Evolutionary conservation across 2,329 filamentous ascomycete species (phyloP).

Genomic region (Stenocarpella maydis): DNA sequence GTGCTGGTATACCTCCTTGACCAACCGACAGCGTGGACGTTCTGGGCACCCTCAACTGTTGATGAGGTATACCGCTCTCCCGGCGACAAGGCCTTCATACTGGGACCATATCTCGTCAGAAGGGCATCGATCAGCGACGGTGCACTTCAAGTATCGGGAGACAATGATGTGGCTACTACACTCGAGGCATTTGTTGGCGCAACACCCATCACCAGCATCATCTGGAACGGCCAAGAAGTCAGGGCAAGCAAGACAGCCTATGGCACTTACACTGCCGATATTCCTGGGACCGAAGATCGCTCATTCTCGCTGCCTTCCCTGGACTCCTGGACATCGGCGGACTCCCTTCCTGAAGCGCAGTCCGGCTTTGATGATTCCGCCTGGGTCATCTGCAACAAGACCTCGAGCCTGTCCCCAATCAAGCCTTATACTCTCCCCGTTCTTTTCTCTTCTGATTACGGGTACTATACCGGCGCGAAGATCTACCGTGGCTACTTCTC

Average conservation of each 20-base stretch:
- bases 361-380: constrained; percentile 58
- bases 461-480: constrained; percentile 60
- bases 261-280: constrained; percentile 55
- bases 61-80: constrained; percentile 52
- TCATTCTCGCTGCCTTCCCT: constrained; percentile 54
- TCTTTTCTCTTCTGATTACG: constrained; percentile 63
- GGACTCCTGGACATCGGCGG: constrained; percentile 55
- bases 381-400: constrained; percentile 60
- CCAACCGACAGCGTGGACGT: constrained; percentile 60
- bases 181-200: constrained; percentile 70
- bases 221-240: constrained; percentile 64
- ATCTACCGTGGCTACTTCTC: constrained; percentile 62
- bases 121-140: constrained; percentile 58
- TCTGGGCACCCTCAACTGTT: constrained; percentile 60
- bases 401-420: constrained; percentile 53
- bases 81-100: constrained; percentile 60
- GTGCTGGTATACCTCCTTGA: constrained; percentile 62
- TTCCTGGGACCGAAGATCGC: constrained; percentile 61
- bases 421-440: constrained; percentile 60
- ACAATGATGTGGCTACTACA: constrained; percentile 68
- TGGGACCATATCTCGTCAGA: constrained; percentile 65
- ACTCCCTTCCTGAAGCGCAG: constrained; percentile 58
- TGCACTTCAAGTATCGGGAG: constrained; percentile 65
- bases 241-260: constrained; percentile 50
- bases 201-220: constrained; percentile 56